These are phyloP conservation scores for Rhypophila decipiens DNA, from an alignment of 495 filamentous ascomycete species.

Conservation along the genomic window DNA sequence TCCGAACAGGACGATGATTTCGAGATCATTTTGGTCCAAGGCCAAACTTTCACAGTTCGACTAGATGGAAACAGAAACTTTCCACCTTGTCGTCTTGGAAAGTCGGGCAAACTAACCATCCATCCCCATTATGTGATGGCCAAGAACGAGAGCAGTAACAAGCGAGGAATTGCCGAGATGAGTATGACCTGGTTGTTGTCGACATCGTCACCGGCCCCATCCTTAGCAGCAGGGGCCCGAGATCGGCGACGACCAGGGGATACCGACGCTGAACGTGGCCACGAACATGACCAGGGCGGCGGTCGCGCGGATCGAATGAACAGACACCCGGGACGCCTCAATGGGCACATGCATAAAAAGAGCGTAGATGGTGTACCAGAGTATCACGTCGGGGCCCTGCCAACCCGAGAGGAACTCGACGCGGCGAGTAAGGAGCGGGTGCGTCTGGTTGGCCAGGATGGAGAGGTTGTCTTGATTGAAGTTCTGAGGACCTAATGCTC, in stretches of 20 bases:
- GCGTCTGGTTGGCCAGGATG: neutral
- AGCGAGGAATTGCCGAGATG: neutral
- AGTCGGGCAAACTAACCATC: neutral
- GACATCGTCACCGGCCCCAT: neutral
- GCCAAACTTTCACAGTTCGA: neutral
- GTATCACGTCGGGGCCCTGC: neutral
- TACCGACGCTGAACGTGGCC: too few species aligned
- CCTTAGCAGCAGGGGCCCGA: neutral
- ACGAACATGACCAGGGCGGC: neutral
- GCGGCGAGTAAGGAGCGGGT: neutral
- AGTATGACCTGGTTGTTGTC: neutral
- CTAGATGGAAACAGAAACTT: neutral
- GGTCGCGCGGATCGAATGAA: neutral
- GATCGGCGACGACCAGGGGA: too few species aligned
- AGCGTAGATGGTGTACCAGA: neutral
- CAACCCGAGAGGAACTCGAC: neutral
- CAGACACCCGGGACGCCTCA: too few species aligned
- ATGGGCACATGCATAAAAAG: neutral
- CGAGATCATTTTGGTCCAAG: neutral
- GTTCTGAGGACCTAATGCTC: neutral
- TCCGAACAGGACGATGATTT: neutral
- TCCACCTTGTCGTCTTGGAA: neutral
- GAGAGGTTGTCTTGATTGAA: neutral
- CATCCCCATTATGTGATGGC: neutral
- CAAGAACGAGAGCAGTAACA: neutral